Percentiles rank a stretch among this genome's conserved stretches.
phyloP scores from a whole-genome alignment of 257 asterid species.

The Ilex aquifolium region DNA sequence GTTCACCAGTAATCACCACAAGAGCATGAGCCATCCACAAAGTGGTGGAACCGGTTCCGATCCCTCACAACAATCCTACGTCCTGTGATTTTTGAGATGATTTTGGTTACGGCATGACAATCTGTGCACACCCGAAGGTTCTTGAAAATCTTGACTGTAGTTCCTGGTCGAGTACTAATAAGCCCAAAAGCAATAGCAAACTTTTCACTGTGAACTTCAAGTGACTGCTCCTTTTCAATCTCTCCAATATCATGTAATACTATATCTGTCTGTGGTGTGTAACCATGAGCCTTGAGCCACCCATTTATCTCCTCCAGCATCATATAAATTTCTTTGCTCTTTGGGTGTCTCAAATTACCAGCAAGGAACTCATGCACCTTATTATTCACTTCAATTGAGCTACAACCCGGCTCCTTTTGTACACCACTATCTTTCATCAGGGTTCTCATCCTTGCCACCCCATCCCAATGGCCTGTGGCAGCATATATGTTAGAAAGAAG shows the following conservation, averaged over 20 bases:
- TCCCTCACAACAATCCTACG: constrained; percentile 16
- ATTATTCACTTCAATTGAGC: too few species aligned
- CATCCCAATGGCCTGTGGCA: not conserved
- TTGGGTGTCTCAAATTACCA: too few species aligned
- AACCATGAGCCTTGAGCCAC: constrained; percentile 14
- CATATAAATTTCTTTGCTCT: not conserved
- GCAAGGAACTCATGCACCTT: too few species aligned
- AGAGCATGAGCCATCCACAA: constrained; percentile 10
- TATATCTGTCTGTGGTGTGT: constrained; percentile 9
- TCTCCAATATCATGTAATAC: constrained; percentile 14
- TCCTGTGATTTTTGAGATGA: constrained; percentile 13
- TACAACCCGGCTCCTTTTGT: too few species aligned
- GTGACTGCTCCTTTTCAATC: constrained; percentile 6
- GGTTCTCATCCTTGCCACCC: not conserved
- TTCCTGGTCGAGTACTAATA: constrained; percentile 10
- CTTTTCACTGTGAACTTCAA: constrained; percentile 16
- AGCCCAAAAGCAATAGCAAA: constrained; percentile 13
- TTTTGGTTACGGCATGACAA: constrained; percentile 12
- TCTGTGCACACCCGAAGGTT: constrained; percentile 10
- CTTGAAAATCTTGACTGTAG: constrained; percentile 9
- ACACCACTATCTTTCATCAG: too few species aligned
- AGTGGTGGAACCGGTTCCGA: constrained; percentile 14
- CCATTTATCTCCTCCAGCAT: constrained; percentile 10
- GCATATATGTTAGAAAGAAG: not conserved
- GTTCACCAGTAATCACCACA: constrained; percentile 17